Evolutionary conservation across 108 stramenopile species (phyloP).

Genomic region (Cyclotella baltica): DNA sequence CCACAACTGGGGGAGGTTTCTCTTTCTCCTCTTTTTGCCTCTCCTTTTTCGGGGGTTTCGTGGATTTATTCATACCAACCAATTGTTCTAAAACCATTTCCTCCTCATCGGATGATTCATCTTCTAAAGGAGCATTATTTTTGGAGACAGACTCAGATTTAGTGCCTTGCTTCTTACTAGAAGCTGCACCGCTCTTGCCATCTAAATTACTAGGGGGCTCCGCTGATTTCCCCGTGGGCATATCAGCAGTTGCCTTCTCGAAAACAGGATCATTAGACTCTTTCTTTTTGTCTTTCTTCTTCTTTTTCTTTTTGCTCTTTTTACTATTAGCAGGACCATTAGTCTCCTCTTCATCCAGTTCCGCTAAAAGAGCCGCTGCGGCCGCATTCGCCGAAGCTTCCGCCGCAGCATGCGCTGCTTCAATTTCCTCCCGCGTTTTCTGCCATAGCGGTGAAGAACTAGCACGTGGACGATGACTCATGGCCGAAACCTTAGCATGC

Average conservation of each 20-base stretch:
- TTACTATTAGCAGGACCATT: conserved; percentile 61
- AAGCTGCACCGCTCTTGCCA: conserved; percentile 12
- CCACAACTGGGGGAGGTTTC: conserved; percentile 16
- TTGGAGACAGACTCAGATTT: conserved; percentile 6
- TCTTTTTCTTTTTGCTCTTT: conserved; percentile 88
- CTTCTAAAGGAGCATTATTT: conserved; percentile 29
- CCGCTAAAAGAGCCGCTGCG: conserved; percentile 85
- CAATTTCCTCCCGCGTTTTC: conserved; percentile 55
- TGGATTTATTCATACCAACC: conserved; percentile 39
- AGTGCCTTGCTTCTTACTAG: conserved; percentile 38
- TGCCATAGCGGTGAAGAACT: conserved; percentile 39
- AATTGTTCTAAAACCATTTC: conserved; percentile 58
- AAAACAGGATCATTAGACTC: conserved; percentile 18
- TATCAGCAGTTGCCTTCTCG: conserved; percentile 8
- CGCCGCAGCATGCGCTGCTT: conserved; percentile 57
- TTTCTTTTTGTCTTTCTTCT: conserved; percentile 64
- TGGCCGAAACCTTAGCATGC: neutral
- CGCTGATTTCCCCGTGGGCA: neutral
- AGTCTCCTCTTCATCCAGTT: conserved; percentile 87
- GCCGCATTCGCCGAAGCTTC: conserved; percentile 91
- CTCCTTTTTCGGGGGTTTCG: conserved; percentile 47
- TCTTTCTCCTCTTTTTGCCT: conserved; percentile 35
- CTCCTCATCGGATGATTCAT: conserved; percentile 56
- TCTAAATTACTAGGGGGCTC: conserved; percentile 16
- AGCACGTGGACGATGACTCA: neutral